Conservation (phyloP, 2,329 filamentous ascomycete genomes). For the Aureobasidium sp. region DNA sequence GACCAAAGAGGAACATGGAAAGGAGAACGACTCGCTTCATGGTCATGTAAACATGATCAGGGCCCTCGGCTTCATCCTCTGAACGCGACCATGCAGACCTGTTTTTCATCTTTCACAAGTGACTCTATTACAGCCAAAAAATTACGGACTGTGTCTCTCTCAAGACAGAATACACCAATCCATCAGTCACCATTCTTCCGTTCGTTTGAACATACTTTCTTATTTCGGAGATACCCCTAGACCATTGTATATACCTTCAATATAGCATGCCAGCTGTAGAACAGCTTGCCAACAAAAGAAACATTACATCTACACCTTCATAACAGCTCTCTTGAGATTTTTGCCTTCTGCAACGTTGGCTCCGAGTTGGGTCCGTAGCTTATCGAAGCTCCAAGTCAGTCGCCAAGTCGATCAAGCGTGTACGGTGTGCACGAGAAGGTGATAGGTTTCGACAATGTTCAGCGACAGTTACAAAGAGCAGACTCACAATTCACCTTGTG, state of each 20-base stretch:
- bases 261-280: not conserved
- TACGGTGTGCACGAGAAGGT: no score
- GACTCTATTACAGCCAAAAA: not conserved
- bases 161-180: not conserved
- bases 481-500: no score
- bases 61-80: not conserved
- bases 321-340: not conserved
- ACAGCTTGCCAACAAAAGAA: not conserved
- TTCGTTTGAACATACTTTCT: slow-evolving; percentile 5
- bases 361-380: not conserved
- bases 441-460: no score
- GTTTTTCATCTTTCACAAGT: not conserved
- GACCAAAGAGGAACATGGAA: slow-evolving; percentile 20
- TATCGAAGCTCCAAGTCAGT: not conserved
- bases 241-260: slow-evolving; percentile 7
- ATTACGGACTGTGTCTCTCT: not conserved
- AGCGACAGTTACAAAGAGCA: no score
- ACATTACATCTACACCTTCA: not conserved
- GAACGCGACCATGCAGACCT: slow-evolving; percentile 13
- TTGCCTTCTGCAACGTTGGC: not conserved
- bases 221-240: slow-evolving; percentile 13
- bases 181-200: not conserved
- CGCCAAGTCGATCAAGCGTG: no score
- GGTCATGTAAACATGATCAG: slow-evolving; percentile 24
- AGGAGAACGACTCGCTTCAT: slow-evolving; percentile 31